phyloP scores from a whole-genome alignment of 2,329 filamentous ascomycete genomes.

The Cercospora nicotianae region DNA sequence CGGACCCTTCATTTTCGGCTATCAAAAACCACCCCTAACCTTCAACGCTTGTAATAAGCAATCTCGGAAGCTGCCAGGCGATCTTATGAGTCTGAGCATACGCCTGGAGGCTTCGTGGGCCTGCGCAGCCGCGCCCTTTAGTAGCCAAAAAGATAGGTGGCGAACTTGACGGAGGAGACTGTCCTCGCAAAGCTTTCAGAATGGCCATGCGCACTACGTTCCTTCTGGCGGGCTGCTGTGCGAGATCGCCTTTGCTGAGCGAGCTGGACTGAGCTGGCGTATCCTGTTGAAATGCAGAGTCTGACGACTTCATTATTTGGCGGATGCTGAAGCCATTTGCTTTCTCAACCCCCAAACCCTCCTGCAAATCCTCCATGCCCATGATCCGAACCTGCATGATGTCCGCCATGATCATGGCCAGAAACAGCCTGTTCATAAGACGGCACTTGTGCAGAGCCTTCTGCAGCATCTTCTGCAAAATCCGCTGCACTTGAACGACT shows the following conservation, averaged over 20 bases:
- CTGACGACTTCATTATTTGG: neutral
- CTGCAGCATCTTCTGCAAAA: neutral
- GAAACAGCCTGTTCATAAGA: constrained; percentile 11
- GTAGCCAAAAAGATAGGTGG: too few species aligned
- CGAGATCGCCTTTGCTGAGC: neutral
- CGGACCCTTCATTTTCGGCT: too few species aligned
- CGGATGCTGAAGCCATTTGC: neutral
- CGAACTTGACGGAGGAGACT: too few species aligned
- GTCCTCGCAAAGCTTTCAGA: too few species aligned
- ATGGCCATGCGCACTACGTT: too few species aligned
- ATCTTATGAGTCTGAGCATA: too few species aligned
- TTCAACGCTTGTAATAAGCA: too few species aligned
- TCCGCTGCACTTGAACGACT: neutral
- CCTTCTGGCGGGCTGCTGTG: too few species aligned
- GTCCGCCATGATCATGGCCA: neutral
- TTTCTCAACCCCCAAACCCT: neutral
- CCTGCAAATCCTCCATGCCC: neutral
- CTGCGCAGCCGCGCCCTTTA: too few species aligned
- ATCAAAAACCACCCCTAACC: too few species aligned
- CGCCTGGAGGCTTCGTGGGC: too few species aligned
- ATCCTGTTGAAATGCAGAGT: neutral
- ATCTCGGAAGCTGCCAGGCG: too few species aligned
- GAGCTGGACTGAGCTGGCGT: neutral
- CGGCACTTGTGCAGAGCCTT: constrained; percentile 4
- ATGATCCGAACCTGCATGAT: neutral